Conservation (phyloP, 1,284 basidiomycete genomes). For the Lignosus rhinocerotis region DNA sequence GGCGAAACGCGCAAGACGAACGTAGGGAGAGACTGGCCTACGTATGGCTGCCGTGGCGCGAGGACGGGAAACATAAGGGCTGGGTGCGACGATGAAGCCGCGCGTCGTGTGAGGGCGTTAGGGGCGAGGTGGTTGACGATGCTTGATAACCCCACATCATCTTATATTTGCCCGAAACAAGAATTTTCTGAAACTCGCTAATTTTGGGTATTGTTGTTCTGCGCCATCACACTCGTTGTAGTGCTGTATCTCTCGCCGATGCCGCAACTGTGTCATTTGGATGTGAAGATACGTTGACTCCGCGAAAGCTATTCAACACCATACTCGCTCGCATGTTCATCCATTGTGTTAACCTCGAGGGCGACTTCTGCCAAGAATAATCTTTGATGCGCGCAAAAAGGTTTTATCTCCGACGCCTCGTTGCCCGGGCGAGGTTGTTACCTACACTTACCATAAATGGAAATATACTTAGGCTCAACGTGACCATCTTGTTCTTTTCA, state of each 20-base stretch:
- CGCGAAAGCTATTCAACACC: not conserved
- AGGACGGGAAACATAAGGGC: not conserved
- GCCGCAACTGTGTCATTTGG: no score
- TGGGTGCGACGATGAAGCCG: not conserved
- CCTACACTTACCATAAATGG: conserved; percentile 16
- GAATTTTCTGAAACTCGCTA: not conserved
- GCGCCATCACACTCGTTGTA: not conserved
- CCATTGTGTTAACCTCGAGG: conserved; percentile 6
- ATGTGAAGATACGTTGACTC: not conserved
- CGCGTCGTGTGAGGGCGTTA: not conserved
- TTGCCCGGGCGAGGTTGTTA: conserved; percentile 15
- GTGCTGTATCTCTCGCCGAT: not conserved
- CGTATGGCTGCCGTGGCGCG: not conserved
- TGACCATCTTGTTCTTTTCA: conserved; percentile 14
- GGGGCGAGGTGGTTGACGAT: not conserved
- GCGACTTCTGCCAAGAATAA: conserved; percentile 3
- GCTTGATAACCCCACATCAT: not conserved
- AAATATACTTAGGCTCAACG: conserved; percentile 6
- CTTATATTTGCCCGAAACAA: not conserved
- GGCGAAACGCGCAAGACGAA: not conserved
- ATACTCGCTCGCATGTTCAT: not conserved
- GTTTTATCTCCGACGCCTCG: conserved; percentile 18
- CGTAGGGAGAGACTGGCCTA: not conserved
- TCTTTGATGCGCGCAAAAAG: conserved; percentile 13
- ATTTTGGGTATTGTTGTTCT: not conserved